Evolutionary conservation across 1,284 basidiomycete species (phyloP).

Genomic region (Coniophora puteana): DNA sequence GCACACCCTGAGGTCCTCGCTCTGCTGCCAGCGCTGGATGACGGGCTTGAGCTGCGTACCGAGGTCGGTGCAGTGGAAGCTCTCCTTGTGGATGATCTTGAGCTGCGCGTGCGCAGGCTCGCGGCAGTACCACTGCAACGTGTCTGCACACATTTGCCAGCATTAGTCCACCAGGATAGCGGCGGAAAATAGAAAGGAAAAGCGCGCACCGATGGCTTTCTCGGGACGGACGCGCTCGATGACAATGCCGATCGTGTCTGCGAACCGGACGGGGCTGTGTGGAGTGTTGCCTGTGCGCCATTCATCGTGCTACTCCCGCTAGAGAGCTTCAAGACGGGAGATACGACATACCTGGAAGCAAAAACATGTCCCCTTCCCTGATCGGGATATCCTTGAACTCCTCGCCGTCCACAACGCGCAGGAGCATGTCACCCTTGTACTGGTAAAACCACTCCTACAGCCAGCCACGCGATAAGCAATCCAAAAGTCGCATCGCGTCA

Average conservation of each 20-base stretch:
- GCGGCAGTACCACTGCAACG: constrained; percentile 92
- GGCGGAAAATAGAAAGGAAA: neutral
- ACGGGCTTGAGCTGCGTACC: constrained; percentile 93
- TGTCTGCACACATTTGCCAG: constrained; percentile 56
- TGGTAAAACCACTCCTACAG: constrained; percentile 96
- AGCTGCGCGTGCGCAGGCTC: constrained; percentile 65
- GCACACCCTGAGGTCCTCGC: constrained; percentile 65
- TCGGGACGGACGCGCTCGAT: constrained; percentile 86
- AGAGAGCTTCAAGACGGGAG: neutral
- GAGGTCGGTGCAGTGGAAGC: constrained; percentile 88
- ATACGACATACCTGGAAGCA: constrained; percentile 72
- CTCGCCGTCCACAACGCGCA: constrained; percentile 86
- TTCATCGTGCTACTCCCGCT: neutral
- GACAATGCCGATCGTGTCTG: constrained; percentile 92
- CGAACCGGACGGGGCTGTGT: constrained; percentile 91
- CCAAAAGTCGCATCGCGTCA: neutral
- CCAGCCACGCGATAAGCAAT: constrained; percentile 1
- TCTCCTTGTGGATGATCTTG: constrained; percentile 82
- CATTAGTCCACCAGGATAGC: constrained; percentile 5
- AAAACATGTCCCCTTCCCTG: constrained; percentile 94
- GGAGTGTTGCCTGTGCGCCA: constrained; percentile 77
- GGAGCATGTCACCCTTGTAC: constrained; percentile 86
- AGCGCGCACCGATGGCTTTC: constrained; percentile 46
- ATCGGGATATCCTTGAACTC: constrained; percentile 86
- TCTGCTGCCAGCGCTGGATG: constrained; percentile 75